Conservation (phyloP, 1,284 basidiomycete species). For the Omphalotus olearius region DNA sequence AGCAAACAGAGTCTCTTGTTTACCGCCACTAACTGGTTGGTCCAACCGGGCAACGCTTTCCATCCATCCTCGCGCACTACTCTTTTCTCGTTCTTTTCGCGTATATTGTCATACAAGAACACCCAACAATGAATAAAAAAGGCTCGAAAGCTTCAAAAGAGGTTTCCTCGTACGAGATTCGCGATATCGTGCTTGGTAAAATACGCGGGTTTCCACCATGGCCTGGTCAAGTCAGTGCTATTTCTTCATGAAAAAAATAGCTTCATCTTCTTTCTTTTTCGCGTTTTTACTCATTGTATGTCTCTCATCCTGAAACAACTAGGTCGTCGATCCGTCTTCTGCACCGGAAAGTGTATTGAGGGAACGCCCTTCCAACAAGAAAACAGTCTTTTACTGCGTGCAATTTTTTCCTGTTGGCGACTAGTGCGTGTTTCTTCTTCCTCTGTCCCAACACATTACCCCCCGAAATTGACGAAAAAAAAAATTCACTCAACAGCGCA, state of each 20-base stretch:
- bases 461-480: constrained; percentile 24
- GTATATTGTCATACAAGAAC: no score
- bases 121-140: constrained; percentile 53
- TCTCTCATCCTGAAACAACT: constrained; percentile 13
- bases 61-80: no score
- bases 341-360: constrained; percentile 58
- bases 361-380: constrained; percentile 72
- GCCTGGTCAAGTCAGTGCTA: constrained; percentile 76
- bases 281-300: constrained; percentile 1
- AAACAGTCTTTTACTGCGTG: constrained; percentile 72
- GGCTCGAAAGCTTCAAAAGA: constrained; percentile 32
- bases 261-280: constrained; percentile 14
- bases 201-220: constrained; percentile 92
- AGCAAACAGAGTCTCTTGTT: no score
- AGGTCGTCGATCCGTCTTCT: constrained; percentile 74
- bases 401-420: constrained; percentile 90
- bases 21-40: no score
- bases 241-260: constrained; percentile 6
- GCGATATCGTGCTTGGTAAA: constrained; percentile 90
- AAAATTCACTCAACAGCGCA: constrained; percentile 37
- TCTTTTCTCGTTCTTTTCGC: no score
- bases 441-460: constrained; percentile 3
- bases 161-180: constrained; percentile 30
- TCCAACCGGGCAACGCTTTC: no score
- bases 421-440: constrained; percentile 58